Evolutionary conservation across 768 basidiomycete species (phyloP).

Genomic region (Mycena latifolia): DNA sequence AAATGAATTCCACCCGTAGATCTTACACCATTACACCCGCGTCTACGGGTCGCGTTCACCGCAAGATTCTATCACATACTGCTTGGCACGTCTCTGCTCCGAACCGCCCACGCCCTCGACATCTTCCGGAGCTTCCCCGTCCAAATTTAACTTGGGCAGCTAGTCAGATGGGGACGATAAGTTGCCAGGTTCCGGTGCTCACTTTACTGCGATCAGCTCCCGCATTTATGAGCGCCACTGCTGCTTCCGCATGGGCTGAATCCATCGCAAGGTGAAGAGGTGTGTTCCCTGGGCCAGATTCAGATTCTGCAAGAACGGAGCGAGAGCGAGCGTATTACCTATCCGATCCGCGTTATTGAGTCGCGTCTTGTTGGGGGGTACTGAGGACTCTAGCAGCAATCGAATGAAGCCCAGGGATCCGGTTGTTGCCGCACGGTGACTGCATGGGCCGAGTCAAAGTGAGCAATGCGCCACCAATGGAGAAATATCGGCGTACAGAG

Average conservation of each 20-base stretch:
- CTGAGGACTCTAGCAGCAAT: conserved; percentile 88
- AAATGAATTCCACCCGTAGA: conserved; percentile 24
- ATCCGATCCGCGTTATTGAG: conserved; percentile 89
- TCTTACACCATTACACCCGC: conserved; percentile 19
- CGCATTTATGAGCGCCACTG: conserved; percentile 92
- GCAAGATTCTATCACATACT: conserved; percentile 82
- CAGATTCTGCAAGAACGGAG: conserved; percentile 7
- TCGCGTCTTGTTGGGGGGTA: conserved; percentile 78
- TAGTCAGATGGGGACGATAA: conserved; percentile 30
- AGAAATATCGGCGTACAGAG: conserved; percentile 69
- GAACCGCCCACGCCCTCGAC: conserved; percentile 90
- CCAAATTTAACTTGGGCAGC: conserved; percentile 76
- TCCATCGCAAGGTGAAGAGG: conserved; percentile 98
- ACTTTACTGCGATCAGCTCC: conserved; percentile 94
- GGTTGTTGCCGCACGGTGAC: conserved; percentile 96
- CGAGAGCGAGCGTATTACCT: conserved; percentile 51
- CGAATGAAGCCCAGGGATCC: conserved; percentile 92
- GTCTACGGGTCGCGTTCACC: conserved; percentile 49
- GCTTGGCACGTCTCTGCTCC: conserved; percentile 85
- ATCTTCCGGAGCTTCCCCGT: conserved; percentile 89
- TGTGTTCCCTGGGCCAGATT: conserved; percentile 79
- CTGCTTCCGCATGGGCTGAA: conserved; percentile 92
- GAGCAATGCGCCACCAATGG: conserved; percentile 39
- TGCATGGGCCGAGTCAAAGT: conserved; percentile 45
- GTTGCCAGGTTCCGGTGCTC: conserved; percentile 19